Base-by-base conservation (phyloP, 169 alveolate species). In the Plasmodium ovale region DNA sequence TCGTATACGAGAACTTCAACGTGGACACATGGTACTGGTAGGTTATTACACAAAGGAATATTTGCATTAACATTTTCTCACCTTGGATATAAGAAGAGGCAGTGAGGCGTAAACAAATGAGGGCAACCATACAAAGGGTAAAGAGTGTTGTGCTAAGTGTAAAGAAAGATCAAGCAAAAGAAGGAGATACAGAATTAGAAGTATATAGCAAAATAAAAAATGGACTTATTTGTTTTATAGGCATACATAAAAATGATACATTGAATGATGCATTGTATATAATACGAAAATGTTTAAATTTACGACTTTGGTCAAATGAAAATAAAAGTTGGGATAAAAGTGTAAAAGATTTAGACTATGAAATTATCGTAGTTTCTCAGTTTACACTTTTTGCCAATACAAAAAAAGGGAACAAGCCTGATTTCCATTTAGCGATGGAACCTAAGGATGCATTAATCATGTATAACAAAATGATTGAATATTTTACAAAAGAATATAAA, bases 351-450 rank as follows among this genome's bases (percentile, higher is more conserved):
- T 92, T 94, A 71, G 91, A 94, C 14, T 95, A 88, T 60, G 98
- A 96, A 42, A 59, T 97, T 2, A 65, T 97, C 42, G 77, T 96
- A 9, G 98, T 97, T 16, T 94, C 98, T 12, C 96, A 97, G 67
- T 97, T 97, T 94, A 97, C 99, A 23, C 95, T 97, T 25, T 97
- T 96, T 77, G 96, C 96, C 21, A 70, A 89, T 47, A 85, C 97
- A 54, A 97, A 96, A 73, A 92, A 77, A 42, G 99, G 99, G 25
- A 95, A 94, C 72, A 96, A 95, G 67, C 99, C 99, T 0, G 99
- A 97, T 87, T 97, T 96, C 85, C 99, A 97, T 88, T 84, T 89
- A 60, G 98, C 99, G 0, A 96, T 95, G 96, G 95, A 95, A 23
- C 96, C 96, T 14, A 97, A 95, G 2, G 92, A 96, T 69, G 99